Conservation (phyloP, 768 basidiomycete genomes). For the Macrocybe gigantea region DNA sequence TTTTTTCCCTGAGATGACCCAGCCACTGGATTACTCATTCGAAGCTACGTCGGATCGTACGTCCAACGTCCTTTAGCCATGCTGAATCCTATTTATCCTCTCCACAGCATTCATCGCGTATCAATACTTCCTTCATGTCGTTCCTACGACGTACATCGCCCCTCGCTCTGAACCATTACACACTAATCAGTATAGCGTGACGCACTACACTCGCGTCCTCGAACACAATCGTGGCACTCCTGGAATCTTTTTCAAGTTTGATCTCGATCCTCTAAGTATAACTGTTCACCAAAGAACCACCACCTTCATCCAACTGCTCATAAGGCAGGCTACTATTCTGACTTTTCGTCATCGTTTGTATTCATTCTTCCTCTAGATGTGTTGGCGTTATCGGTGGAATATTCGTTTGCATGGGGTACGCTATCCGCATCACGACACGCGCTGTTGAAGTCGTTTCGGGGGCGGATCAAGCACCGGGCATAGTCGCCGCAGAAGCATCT, state of each 20-base stretch:
- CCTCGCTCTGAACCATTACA: constrained; percentile 57
- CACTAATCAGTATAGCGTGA: constrained; percentile 91
- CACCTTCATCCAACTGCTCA: constrained; percentile 71
- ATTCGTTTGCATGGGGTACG: constrained; percentile 80
- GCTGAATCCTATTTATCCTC: constrained; percentile 1
- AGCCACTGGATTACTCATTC: constrained; percentile 90
- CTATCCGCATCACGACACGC: constrained; percentile 57
- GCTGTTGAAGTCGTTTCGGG: constrained; percentile 65
- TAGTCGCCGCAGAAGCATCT: constrained; percentile 63
- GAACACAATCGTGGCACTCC: constrained; percentile 77
- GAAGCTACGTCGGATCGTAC: constrained; percentile 65
- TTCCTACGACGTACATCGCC: constrained; percentile 89
- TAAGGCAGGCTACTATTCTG: constrained; percentile 37
- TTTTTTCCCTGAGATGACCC: constrained; percentile 90
- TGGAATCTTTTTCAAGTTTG: constrained; percentile 98
- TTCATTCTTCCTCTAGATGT: constrained; percentile 31
- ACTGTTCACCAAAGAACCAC: constrained; percentile 88
- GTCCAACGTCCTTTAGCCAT: constrained; percentile 20
- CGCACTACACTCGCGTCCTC: constrained; percentile 79
- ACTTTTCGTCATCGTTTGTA: background rate
- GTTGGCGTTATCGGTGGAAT: constrained; percentile 94
- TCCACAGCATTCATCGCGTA: constrained; percentile 77
- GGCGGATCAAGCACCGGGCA: constrained; percentile 35
- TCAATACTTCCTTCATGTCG: constrained; percentile 93
- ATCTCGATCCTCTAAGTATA: constrained; percentile 85